Conservation (phyloP, 495 filamentous ascomycete species). For the Xylaria venustula region DNA sequence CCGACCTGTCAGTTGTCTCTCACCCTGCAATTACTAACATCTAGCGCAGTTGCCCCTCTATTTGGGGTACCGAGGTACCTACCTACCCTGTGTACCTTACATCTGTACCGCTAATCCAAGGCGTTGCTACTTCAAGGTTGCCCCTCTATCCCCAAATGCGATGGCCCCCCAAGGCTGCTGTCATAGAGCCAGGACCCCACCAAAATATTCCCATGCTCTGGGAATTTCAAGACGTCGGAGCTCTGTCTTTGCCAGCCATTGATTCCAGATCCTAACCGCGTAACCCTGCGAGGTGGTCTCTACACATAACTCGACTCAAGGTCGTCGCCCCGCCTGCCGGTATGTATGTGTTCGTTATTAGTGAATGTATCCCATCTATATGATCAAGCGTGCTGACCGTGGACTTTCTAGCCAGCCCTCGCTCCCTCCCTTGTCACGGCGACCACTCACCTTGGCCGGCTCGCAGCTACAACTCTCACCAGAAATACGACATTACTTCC, state of each 20-base stretch:
- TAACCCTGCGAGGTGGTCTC: not conserved
- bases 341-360: not conserved
- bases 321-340: not conserved
- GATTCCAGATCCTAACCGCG: not conserved
- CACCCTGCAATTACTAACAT: too few species aligned
- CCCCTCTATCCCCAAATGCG: not conserved
- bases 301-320: not conserved
- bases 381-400: not conserved
- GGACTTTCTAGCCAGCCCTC: not conserved
- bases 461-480: not conserved
- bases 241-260: slow-evolving; percentile 5
- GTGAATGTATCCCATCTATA: not conserved
- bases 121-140: not conserved
- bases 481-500: not conserved
- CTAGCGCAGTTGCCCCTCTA: not conserved
- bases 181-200: slow-evolving; percentile 8
- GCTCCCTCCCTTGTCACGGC: not conserved
- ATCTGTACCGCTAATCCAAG: not conserved
- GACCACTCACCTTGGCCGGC: not conserved
- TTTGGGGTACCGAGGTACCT: not conserved
- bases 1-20: not conserved
- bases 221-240: slow-evolving; percentile 3
- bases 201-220: slow-evolving; percentile 13
- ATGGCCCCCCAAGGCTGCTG: not conserved
- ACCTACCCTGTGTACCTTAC: not conserved